Evolutionary conservation across 306 rosid genomes (phyloP).

Genomic region (Glycyrrhiza uralensis): DNA sequence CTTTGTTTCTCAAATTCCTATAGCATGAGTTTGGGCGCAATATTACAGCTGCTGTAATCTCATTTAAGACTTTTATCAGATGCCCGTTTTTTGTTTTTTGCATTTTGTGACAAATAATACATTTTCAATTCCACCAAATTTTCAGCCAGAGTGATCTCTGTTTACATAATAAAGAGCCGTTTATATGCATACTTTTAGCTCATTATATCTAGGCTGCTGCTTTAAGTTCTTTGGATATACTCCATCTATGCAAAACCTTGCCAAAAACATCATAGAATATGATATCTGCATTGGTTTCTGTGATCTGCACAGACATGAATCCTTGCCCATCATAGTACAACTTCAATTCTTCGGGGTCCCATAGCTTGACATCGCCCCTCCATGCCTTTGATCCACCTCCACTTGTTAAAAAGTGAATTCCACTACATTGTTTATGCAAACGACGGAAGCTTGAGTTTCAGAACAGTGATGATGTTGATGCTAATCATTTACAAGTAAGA

Average conservation of each 20-base stretch:
- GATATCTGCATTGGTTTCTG: constrained; percentile 33
- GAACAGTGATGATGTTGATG: neutral
- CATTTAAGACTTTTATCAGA: neutral
- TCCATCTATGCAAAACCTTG: constrained; percentile 55
- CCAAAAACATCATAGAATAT: constrained; percentile 67
- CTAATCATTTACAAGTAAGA: neutral
- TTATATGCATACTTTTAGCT: neutral
- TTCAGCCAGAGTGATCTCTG: neutral
- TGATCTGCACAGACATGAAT: constrained; percentile 71
- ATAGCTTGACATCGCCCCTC: constrained; percentile 42
- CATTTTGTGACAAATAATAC: neutral
- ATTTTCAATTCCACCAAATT: neutral
- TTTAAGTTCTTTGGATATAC: constrained; percentile 36
- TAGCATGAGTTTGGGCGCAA: constrained; percentile 1
- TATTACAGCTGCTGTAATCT: constrained; percentile 3
- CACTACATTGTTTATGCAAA: constrained; percentile 38
- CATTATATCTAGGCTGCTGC: neutral
- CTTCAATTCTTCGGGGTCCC: constrained; percentile 46
- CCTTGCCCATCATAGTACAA: constrained; percentile 84
- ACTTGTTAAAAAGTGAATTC: constrained; percentile 68
- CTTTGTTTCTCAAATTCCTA: neutral
- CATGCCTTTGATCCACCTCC: constrained; percentile 95
- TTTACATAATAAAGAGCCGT: neutral
- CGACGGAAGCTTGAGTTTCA: constrained; percentile 7
- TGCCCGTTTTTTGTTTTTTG: neutral